Percentiles rank a stretch among this genome's conserved stretches.
Conservation (phyloP, 1,284 basidiomycete genomes). For the Ceratobasidium sp. region DNA sequence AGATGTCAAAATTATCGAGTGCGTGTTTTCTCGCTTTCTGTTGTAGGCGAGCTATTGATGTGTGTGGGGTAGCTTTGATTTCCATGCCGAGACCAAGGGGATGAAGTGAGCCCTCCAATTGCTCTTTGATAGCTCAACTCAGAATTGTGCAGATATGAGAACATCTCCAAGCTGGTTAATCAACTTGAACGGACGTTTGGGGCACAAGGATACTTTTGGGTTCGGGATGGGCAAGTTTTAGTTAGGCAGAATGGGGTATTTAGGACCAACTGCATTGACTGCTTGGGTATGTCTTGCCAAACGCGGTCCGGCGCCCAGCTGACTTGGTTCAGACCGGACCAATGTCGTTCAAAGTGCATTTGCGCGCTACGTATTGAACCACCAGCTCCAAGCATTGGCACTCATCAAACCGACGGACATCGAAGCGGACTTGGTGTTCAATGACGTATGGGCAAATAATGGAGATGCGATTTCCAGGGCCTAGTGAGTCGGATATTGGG, state of each 20-base stretch:
- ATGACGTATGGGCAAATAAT: conserved; percentile 96
- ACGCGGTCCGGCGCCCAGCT: neutral
- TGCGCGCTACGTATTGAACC: conserved; percentile 78
- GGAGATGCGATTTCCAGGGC: conserved; percentile 86
- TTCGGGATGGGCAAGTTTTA: conserved; percentile 71
- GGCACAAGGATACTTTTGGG: conserved; percentile 86
- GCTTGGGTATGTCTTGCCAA: conserved; percentile 48
- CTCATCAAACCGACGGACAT: conserved; percentile 59
- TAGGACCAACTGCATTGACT: conserved; percentile 92
- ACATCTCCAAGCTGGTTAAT: conserved; percentile 81
- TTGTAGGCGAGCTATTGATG: conserved; percentile 40
- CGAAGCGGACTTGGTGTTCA: conserved; percentile 81
- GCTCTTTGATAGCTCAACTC: neutral
- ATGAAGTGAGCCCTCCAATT: conserved; percentile 71
- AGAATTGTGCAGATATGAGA: conserved; percentile 70
- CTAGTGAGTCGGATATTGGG: conserved; percentile 68
- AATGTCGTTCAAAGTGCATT: conserved; percentile 89
- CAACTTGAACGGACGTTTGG: conserved; percentile 75
- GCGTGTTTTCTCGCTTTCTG: conserved; percentile 45
- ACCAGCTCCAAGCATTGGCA: conserved; percentile 82
- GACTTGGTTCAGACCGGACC: conserved; percentile 73
- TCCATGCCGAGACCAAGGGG: conserved; percentile 87
- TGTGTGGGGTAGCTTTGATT: conserved; percentile 75
- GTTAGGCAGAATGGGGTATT: conserved; percentile 85
- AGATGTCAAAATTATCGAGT: conserved; percentile 68